Evolutionary conservation across 2,329 filamentous ascomycete species (phyloP).

Genomic region (Alternaria gaisen): DNA sequence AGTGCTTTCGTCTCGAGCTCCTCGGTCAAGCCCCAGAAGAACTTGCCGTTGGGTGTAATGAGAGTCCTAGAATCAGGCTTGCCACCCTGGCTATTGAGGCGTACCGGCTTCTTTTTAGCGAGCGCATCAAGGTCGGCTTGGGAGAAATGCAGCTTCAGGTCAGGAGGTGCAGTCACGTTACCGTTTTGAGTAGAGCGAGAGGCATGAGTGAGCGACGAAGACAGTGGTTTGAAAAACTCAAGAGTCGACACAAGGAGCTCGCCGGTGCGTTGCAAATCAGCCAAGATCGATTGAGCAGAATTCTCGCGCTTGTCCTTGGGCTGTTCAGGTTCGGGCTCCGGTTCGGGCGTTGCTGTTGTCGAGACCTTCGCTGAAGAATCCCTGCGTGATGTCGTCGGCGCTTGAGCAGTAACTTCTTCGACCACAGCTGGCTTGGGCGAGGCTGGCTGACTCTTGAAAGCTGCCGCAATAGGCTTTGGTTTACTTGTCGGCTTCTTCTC

Average conservation of each 20-base stretch:
- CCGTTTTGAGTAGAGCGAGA: slow-evolving; percentile 31
- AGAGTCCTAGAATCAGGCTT: slow-evolving; percentile 66
- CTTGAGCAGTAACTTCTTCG: slow-evolving; percentile 39
- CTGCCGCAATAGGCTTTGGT: slow-evolving; percentile 32
- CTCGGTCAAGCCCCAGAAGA: slow-evolving; percentile 73
- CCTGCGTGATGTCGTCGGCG: slow-evolving; percentile 28
- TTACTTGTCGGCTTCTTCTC: slow-evolving; percentile 69
- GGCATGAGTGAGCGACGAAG: slow-evolving; percentile 45
- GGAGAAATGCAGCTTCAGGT: slow-evolving; percentile 49
- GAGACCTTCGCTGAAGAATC: slow-evolving; percentile 30
- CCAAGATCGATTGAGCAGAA: slow-evolving; percentile 50
- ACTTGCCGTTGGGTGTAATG: slow-evolving; percentile 78
- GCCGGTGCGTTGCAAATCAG: slow-evolving; percentile 50
- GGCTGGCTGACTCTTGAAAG: slow-evolving; percentile 39
- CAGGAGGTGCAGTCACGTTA: slow-evolving; percentile 41
- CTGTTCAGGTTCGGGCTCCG: slow-evolving; percentile 38
- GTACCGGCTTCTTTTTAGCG: slow-evolving; percentile 64
- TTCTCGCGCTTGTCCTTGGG: slow-evolving; percentile 43
- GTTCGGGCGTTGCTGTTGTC: slow-evolving; percentile 34
- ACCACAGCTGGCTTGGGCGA: slow-evolving; percentile 41
- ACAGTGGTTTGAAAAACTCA: slow-evolving; percentile 55
- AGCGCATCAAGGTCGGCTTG: slow-evolving; percentile 57
- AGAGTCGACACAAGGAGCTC: slow-evolving; percentile 51
- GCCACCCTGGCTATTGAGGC: slow-evolving; percentile 54
- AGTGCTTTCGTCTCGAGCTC: slow-evolving; percentile 77